A percentile compares a stretch with the other conserved stretches of the same genome.
These are phyloP conservation scores for Stemphylium beticola DNA, from an alignment of 2,329 filamentous ascomycete species.

Conservation along the genomic window DNA sequence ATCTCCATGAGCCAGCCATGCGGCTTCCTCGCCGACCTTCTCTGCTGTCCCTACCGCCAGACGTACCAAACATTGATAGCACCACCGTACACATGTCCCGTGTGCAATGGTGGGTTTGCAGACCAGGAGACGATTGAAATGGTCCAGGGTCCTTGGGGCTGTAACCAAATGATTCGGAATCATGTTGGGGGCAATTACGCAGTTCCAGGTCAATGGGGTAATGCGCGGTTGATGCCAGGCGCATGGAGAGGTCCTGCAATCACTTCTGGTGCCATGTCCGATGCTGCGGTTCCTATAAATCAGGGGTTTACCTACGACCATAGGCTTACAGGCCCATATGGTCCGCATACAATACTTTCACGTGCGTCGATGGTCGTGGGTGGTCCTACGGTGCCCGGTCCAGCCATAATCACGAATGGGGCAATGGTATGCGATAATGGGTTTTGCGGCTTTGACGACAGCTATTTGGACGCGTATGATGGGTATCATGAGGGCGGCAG, in stretches of 20 bases:
- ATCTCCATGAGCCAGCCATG: constrained; percentile 56
- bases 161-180: constrained; percentile 39
- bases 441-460: constrained; percentile 8
- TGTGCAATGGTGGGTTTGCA: constrained; percentile 37
- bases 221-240: constrained; percentile 19
- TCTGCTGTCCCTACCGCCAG: constrained; percentile 50
- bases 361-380: constrained; percentile 4
- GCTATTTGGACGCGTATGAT: constrained; percentile 13
- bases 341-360: constrained; percentile 8
- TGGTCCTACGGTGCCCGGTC: constrained; percentile 1
- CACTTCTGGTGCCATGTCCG: constrained; percentile 18
- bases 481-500: constrained; percentile 7
- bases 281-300: constrained; percentile 18
- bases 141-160: constrained; percentile 42
- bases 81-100: constrained; percentile 35
- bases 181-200: constrained; percentile 33
- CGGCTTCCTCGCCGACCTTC: constrained; percentile 47
- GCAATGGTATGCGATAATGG: constrained; percentile 3
- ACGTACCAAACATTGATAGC: constrained; percentile 36
- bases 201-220: constrained; percentile 36
- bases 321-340: constrained; percentile 28
- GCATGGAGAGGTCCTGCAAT: constrained; percentile 17
- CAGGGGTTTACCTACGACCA: constrained; percentile 24
- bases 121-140: constrained; percentile 40
- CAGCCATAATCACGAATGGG: constrained; percentile 7